Evolutionary conservation across 1,139 yeast species (phyloP).

Genomic region (Saccharomyces uvarum): DNA sequence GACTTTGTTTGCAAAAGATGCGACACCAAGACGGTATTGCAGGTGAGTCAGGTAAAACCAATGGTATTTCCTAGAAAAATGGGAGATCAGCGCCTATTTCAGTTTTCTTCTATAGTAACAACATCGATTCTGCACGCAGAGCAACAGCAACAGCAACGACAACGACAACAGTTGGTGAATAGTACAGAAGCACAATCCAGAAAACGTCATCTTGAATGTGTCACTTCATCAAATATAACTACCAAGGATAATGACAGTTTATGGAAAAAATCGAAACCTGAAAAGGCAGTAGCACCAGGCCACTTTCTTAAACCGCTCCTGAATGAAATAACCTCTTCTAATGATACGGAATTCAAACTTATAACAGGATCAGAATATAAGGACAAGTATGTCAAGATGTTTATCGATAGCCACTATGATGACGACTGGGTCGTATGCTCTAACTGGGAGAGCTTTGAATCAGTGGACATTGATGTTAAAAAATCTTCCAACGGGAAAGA

Average conservation of each 20-base stretch:
- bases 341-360: constrained; percentile 46
- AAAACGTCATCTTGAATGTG: neutral
- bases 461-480: constrained; percentile 14
- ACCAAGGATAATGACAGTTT: neutral
- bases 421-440: constrained; percentile 27
- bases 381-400: constrained; percentile 31
- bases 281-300: constrained; percentile 7
- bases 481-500: constrained; percentile 32
- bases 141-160: neutral
- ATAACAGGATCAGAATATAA: constrained; percentile 42
- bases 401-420: constrained; percentile 25
- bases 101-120: neutral
- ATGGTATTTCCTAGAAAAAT: constrained; percentile 29
- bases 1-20: constrained; percentile 76
- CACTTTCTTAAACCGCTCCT: constrained; percentile 8
- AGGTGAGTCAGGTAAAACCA: constrained; percentile 43
- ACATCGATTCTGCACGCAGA: neutral
- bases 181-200: neutral
- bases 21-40: constrained; percentile 48
- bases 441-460: neutral
- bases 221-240: neutral
- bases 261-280: constrained; percentile 1
- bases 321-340: constrained; percentile 35
- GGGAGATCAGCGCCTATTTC: constrained; percentile 9
- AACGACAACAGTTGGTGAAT: neutral